phyloP scores from a whole-genome alignment of 306 rosid genomes.

The Lupinus albus region DNA sequence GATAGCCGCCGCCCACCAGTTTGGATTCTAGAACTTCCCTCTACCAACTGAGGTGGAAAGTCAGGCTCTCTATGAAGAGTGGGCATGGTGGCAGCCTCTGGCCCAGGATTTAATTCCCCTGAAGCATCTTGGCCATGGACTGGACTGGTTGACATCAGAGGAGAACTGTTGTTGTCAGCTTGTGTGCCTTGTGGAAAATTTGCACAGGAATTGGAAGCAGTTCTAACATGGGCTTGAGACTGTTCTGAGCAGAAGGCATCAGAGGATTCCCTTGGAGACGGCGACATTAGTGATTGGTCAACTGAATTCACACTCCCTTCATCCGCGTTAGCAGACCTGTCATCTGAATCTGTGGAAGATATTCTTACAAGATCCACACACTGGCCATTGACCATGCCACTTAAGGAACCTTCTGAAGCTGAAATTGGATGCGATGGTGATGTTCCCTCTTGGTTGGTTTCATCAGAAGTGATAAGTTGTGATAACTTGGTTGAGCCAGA shows the following conservation, averaged over 20 bases:
- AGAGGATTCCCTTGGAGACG: slow-evolving; percentile 53
- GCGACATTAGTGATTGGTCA: slow-evolving; percentile 48
- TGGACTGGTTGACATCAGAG: slow-evolving; percentile 42
- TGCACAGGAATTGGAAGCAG: slow-evolving; percentile 52
- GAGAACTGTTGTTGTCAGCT: slow-evolving; percentile 46
- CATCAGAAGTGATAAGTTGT: slow-evolving; percentile 34
- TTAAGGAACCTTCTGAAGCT: slow-evolving; percentile 52
- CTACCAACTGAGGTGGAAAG: slow-evolving; percentile 41
- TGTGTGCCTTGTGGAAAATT: slow-evolving; percentile 44
- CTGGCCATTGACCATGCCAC: slow-evolving; percentile 45
- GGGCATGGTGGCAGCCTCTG: slow-evolving; percentile 40
- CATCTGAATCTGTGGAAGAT: slow-evolving; percentile 52
- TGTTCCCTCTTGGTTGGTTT: slow-evolving; percentile 44
- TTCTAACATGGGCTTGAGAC: slow-evolving; percentile 51
- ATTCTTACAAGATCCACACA: slow-evolving; percentile 50
- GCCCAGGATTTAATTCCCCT: slow-evolving; percentile 55
- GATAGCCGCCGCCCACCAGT: slow-evolving; percentile 47
- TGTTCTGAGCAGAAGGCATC: slow-evolving; percentile 41
- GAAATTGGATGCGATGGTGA: slow-evolving; percentile 58
- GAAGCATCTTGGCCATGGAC: slow-evolving; percentile 55
- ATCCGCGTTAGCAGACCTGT: slow-evolving; percentile 49
- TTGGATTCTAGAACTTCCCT: slow-evolving; percentile 48
- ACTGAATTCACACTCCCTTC: slow-evolving; percentile 50
- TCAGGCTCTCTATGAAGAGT: slow-evolving; percentile 50
- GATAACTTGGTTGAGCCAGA: slow-evolving; percentile 46